Percentiles rank a stretch among this genome's conserved stretches.
Conservation (phyloP, 2,329 filamentous ascomycete species). For the Arthrobotrys pseudoclavata region DNA sequence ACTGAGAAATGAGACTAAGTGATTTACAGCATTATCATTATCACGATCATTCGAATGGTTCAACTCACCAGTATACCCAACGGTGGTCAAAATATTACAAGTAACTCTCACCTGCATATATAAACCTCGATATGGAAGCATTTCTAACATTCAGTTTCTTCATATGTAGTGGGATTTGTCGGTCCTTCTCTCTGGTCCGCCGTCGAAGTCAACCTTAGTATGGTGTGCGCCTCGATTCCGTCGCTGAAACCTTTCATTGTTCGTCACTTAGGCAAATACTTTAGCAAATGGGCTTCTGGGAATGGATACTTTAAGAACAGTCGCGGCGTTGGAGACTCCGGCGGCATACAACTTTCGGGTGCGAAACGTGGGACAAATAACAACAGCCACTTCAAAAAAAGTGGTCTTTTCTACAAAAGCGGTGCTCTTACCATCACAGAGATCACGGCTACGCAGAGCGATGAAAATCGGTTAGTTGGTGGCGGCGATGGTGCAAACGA, state of each 20-base stretch:
- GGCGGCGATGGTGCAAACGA: conserved; percentile 13
- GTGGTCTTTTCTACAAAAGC: conserved; percentile 48
- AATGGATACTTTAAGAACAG: conserved; percentile 33
- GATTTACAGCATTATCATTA: conserved; percentile 37
- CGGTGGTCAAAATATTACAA: conserved; percentile 53
- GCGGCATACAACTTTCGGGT: conserved; percentile 33
- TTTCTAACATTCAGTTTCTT: not conserved
- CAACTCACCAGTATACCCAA: conserved; percentile 54
- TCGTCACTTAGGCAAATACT: conserved; percentile 44
- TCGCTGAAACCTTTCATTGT: conserved; percentile 55
- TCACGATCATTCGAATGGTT: conserved; percentile 54
- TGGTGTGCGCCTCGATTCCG: conserved; percentile 60
- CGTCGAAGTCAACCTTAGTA: conserved; percentile 51
- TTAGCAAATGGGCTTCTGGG: conserved; percentile 55
- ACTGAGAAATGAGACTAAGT: not conserved
- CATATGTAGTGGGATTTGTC: conserved; percentile 37
- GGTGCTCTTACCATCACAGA: conserved; percentile 39
- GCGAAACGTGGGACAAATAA: conserved; percentile 22
- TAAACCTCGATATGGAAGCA: not conserved
- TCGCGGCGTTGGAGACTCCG: conserved; percentile 20
- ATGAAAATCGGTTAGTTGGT: conserved; percentile 41
- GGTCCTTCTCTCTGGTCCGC: conserved; percentile 48
- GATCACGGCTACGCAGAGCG: conserved; percentile 35
- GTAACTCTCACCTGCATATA: conserved; percentile 10
- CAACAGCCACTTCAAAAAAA: conserved; percentile 47